These are phyloP conservation scores for Teunomyces barrocoloradensis DNA, from an alignment of 805 yeast species.

Conservation along the genomic window DNA sequence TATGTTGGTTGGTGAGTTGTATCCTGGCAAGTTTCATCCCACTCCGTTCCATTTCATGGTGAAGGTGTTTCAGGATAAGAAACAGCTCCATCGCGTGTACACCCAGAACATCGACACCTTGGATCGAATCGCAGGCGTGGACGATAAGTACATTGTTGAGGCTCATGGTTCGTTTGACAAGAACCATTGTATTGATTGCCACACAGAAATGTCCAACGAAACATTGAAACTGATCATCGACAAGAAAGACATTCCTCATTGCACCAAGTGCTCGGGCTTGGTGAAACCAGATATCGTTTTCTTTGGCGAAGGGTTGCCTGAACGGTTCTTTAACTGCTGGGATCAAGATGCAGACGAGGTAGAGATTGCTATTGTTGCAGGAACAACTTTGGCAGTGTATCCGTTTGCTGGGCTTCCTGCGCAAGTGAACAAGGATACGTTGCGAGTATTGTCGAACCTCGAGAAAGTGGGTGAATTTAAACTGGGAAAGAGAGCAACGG, in stretches of 20 bases:
- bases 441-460: constrained; percentile 68
- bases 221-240: constrained; percentile 42
- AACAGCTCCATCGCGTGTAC: constrained; percentile 64
- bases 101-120: constrained; percentile 94
- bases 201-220: constrained; percentile 47
- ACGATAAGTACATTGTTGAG: constrained; percentile 64
- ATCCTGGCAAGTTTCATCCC: constrained; percentile 85
- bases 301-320: constrained; percentile 87
- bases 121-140: constrained; percentile 80
- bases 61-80: constrained; percentile 62
- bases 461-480: constrained; percentile 77
- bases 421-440: constrained; percentile 47
- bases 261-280: constrained; percentile 65
- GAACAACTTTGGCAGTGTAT: constrained; percentile 84
- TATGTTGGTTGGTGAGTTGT: constrained; percentile 76
- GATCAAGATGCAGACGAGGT: constrained; percentile 52
- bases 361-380: constrained; percentile 83
- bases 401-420: constrained; percentile 87
- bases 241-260: constrained; percentile 46
- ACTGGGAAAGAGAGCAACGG: constrained; percentile 48
- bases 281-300: constrained; percentile 94
- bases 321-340: constrained; percentile 64
- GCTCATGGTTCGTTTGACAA: constrained; percentile 94
- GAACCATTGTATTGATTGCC: constrained; percentile 81
- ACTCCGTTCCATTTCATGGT: constrained; percentile 78